phyloP scores from a whole-genome alignment of 2,329 filamentous ascomycete species.

The Diplodia sapinea region DNA sequence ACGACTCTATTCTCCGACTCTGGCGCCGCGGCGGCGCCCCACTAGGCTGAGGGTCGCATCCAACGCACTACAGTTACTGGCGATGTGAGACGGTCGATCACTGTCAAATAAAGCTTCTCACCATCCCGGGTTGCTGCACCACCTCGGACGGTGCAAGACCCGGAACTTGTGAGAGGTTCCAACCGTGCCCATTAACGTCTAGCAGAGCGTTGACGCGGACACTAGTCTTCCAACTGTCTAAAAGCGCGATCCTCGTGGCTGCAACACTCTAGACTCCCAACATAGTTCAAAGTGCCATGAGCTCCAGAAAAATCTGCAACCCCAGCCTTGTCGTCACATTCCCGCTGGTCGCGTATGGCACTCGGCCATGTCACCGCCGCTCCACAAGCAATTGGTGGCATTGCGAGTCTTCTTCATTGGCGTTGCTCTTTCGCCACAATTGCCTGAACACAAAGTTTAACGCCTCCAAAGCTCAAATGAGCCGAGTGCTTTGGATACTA shows the following conservation, averaged over 20 bases:
- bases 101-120: slow-evolving; percentile 28
- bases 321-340: neutral
- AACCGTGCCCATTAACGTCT: neutral
- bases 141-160: slow-evolving; percentile 6
- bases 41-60: slow-evolving; percentile 2
- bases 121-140: slow-evolving; percentile 15
- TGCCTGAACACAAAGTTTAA: slow-evolving; percentile 13
- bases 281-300: neutral
- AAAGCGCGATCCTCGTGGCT: slow-evolving; percentile 1
- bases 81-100: slow-evolving; percentile 21
- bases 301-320: neutral
- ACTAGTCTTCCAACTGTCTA: neutral
- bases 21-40: neutral
- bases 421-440: slow-evolving; percentile 1
- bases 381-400: neutral
- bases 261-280: neutral
- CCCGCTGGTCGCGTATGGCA: too few species aligned
- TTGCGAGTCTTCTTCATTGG: neutral
- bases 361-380: neutral
- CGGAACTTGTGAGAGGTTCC: neutral
- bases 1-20: slow-evolving; percentile 27
- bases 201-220: slow-evolving; percentile 4
- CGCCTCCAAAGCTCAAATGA: slow-evolving; percentile 17
- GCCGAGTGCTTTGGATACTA: neutral
- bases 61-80: neutral